phyloP scores from a whole-genome alignment of 2,329 filamentous ascomycete species.

The Colletotrichum eremochloae region DNA sequence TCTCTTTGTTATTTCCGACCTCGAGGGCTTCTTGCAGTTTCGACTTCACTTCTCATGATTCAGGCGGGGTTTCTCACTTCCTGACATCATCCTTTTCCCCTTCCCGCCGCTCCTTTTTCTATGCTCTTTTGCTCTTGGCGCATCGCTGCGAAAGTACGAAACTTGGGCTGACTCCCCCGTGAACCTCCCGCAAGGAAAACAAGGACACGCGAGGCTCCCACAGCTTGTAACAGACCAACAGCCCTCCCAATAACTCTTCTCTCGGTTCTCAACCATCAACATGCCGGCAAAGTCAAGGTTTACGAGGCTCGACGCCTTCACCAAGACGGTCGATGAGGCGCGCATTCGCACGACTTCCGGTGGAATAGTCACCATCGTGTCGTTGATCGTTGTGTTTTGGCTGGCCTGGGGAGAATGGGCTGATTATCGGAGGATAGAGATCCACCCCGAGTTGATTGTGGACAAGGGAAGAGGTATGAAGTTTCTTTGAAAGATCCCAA shows the following conservation, averaged over 20 bases:
- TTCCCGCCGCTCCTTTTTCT: slow-evolving; percentile 40
- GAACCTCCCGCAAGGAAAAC: slow-evolving; percentile 6
- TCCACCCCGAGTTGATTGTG: slow-evolving; percentile 93
- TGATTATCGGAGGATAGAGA: slow-evolving; percentile 87
- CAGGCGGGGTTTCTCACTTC: slow-evolving; percentile 37
- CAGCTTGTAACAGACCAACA: slow-evolving; percentile 19
- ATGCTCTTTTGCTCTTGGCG: slow-evolving; percentile 44
- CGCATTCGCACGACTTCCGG: slow-evolving; percentile 95
- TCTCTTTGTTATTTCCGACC: slow-evolving; percentile 4
- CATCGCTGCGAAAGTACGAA: slow-evolving; percentile 26
- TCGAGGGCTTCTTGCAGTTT: slow-evolving; percentile 11
- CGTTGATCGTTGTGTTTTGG: slow-evolving; percentile 88
- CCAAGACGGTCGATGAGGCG: slow-evolving; percentile 98
- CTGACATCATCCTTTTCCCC: slow-evolving; percentile 29
- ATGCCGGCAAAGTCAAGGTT: slow-evolving; percentile 96
- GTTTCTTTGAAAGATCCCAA: not conserved
- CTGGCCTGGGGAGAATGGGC: slow-evolving; percentile 96
- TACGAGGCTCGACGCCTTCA: slow-evolving; percentile 97
- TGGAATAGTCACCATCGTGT: slow-evolving; percentile 93
- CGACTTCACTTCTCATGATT: slow-evolving; percentile 32
- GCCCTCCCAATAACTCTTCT: slow-evolving; percentile 1
- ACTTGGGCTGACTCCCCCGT: slow-evolving; percentile 16
- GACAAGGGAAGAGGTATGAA: slow-evolving; percentile 91
- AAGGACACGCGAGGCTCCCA: slow-evolving; percentile 26
- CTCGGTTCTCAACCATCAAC: slow-evolving; percentile 37